Conservation (phyloP, 2,329 filamentous ascomycete genomes). For the Pseudogymnoascus sp. region DNA sequence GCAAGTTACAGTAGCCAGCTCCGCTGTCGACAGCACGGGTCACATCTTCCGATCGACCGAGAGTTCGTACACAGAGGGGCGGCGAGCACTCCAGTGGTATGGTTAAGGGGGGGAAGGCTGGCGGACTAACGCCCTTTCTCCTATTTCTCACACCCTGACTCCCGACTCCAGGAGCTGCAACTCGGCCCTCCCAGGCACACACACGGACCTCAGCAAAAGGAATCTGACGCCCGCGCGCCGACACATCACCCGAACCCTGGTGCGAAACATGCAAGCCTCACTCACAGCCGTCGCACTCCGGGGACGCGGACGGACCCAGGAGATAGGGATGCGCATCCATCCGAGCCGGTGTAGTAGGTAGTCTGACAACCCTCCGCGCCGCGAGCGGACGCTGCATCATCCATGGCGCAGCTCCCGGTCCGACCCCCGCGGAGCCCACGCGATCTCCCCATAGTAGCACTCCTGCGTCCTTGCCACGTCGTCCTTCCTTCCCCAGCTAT, state of each 20-base stretch:
- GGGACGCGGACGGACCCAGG: background rate
- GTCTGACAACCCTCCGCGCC: background rate
- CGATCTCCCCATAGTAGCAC: background rate
- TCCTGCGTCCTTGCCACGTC: background rate
- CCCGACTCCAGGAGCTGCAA: background rate
- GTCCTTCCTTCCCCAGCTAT: background rate
- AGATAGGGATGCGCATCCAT: background rate
- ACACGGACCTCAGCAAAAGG: background rate
- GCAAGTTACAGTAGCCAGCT: background rate
- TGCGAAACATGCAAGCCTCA: constrained; percentile 4
- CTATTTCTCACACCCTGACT: background rate
- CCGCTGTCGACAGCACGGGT: background rate
- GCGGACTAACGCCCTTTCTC: background rate
- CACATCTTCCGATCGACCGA: background rate
- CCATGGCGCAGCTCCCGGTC: background rate
- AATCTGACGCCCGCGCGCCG: background rate
- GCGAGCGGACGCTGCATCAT: background rate
- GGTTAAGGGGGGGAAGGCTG: background rate
- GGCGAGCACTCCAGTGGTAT: background rate
- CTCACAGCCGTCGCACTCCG: background rate
- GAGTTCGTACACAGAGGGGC: background rate
- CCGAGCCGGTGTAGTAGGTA: background rate
- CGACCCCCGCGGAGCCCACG: background rate
- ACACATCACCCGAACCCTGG: background rate
- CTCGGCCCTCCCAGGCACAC: background rate